Base-by-base conservation (phyloP, 2,329 filamentous ascomycete genomes). In the Allantophomopsis cytisporea region DNA sequence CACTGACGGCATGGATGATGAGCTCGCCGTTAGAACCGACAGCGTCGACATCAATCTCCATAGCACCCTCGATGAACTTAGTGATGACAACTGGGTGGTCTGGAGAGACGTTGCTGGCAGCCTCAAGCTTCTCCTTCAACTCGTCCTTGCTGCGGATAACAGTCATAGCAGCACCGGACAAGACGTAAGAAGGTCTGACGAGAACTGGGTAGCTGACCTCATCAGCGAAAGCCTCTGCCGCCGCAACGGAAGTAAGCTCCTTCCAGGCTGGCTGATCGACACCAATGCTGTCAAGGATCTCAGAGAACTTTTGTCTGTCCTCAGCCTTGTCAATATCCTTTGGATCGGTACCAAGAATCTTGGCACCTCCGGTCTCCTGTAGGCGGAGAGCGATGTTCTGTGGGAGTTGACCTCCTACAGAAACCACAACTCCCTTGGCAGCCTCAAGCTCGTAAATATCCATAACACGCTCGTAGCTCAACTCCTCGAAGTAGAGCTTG, bases 201-300 rank as follows among this genome's bases (percentile, higher is more conserved):
- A 98, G 76, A 32, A 98, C 91, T 14, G 91, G 91, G 64, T 95
- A 98, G 48, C 81, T 79, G 46, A 96, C 91, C 50, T 76, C 66
- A 11, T 85, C 67, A 38, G 87, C 88, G 52, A 96, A 98, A 45
- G 73, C 66, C 65, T 88, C 81, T n/a, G 88, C 91, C 15, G 84
- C 91, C 45, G 80, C 66, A 45, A 89, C 84, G 13, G 85, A 95
- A 21, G 83, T 94, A 31, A 96, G 76, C 60, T 98, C 91, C 63
- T 94, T 94, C 91, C 91, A 98, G 8, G 86, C 87, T 30, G 91
- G 91, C 64, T 98, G 91, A 58, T 96, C 89, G 41, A 98, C 79
- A 43, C 88, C 89, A 52, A 96, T 95, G 60, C 84, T 93, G 61
- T 98, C 91, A 35, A 98, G 73, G 47, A 96, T 96, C 54, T 88